A percentile compares a stretch with the other conserved stretches of the same genome.
These are phyloP conservation scores for Apiospora aurea DNA, from an alignment of 2,329 filamentous ascomycete species.

Conservation along the genomic window DNA sequence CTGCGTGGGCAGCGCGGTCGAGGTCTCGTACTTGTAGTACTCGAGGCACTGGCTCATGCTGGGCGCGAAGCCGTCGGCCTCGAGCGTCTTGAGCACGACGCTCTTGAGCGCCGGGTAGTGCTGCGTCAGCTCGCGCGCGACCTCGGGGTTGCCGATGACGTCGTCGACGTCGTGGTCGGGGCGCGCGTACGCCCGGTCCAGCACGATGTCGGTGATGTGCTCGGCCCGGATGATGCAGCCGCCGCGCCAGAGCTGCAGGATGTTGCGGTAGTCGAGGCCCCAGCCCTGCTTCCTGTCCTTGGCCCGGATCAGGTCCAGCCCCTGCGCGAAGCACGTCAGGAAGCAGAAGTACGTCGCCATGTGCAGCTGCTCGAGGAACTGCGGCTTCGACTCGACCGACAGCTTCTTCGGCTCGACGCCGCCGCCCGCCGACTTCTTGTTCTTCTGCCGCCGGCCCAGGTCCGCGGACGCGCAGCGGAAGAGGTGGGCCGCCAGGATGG, in stretches of 20 bases:
- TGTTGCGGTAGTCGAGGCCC: slow-evolving; percentile 59
- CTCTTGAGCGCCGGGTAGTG: slow-evolving; percentile 60
- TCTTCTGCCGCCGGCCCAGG: slow-evolving; percentile 59
- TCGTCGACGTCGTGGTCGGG: slow-evolving; percentile 50
- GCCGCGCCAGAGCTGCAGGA: slow-evolving; percentile 70
- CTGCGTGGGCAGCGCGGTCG: slow-evolving; percentile 67
- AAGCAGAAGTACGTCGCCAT: slow-evolving; percentile 67
- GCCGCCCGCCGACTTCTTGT: slow-evolving; percentile 55
- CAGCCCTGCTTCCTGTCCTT: slow-evolving; percentile 66
- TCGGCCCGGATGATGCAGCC: slow-evolving; percentile 77
- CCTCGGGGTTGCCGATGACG: slow-evolving; percentile 50
- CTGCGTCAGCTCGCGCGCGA: slow-evolving; percentile 61
- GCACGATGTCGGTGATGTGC: slow-evolving; percentile 63
- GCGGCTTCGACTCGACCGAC: slow-evolving; percentile 42
- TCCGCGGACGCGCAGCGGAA: slow-evolving; percentile 70
- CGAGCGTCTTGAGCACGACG: slow-evolving; percentile 60
- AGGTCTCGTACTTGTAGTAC: slow-evolving; percentile 69
- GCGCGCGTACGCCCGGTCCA: slow-evolving; percentile 53
- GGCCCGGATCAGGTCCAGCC: slow-evolving; percentile 67
- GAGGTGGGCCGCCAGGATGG: slow-evolving; percentile 68
- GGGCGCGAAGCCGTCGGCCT: slow-evolving; percentile 66
- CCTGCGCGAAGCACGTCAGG: slow-evolving; percentile 69
- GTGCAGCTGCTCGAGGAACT: slow-evolving; percentile 65
- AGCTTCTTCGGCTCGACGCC: slow-evolving; percentile 34
- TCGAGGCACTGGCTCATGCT: slow-evolving; percentile 68